phyloP scores from a whole-genome alignment of 1,284 basidiomycete genomes.

The Ustilago trichophora region DNA sequence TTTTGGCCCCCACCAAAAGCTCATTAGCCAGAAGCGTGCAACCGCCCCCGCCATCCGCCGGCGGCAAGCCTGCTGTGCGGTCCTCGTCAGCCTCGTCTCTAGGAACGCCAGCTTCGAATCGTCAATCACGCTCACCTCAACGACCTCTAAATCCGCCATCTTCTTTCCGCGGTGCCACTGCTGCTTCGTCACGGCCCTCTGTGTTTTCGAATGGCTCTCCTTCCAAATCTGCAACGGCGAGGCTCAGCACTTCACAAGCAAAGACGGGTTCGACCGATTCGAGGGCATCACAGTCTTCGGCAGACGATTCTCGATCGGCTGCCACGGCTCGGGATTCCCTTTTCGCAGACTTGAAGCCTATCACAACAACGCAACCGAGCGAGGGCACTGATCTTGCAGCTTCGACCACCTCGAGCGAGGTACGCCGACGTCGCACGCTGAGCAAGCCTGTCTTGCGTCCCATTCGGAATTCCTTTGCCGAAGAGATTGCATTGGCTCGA shows the following conservation, averaged over 20 bases:
- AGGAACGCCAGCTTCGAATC: neutral
- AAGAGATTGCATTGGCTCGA: neutral
- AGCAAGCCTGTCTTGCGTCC: conserved; percentile 26
- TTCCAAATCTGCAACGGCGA: neutral
- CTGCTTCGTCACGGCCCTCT: conserved; percentile 1
- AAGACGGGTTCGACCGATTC: neutral
- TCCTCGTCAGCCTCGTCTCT: conserved; percentile 12
- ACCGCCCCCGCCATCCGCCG: conserved; percentile 7
- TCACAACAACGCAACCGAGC: neutral
- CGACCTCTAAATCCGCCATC: conserved; percentile 26
- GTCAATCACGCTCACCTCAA: conserved; percentile 18
- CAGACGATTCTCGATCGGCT: no score
- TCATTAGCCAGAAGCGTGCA: conserved; percentile 31
- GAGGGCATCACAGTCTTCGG: no score
- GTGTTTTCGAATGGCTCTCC: conserved; percentile 8
- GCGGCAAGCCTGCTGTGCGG: neutral
- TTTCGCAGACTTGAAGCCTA: no score
- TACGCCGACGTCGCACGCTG: conserved; percentile 19
- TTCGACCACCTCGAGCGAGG: neutral
- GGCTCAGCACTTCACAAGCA: neutral
- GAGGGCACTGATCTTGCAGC: neutral
- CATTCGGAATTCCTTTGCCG: conserved; percentile 21
- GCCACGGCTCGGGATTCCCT: no score
- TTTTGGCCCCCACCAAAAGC: conserved; percentile 31
- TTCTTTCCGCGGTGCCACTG: conserved; percentile 15